A percentile compares a stretch with the other conserved stretches of the same genome.
Evolutionary conservation across 2,329 filamentous ascomycete species (phyloP).

Genomic region (Plectosphaerella cucumerina): DNA sequence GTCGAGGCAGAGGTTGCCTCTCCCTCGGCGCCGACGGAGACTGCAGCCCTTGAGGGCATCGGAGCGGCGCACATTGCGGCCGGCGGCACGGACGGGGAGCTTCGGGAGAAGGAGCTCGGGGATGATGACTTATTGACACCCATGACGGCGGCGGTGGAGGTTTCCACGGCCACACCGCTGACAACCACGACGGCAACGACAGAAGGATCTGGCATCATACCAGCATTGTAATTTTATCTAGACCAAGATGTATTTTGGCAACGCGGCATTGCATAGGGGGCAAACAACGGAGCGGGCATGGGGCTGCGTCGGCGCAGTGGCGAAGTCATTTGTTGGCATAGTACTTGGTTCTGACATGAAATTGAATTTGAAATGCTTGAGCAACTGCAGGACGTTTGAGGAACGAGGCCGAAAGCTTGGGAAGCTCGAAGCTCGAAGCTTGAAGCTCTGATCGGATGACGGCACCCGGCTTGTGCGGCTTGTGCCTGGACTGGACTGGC

Average conservation of each 20-base stretch:
- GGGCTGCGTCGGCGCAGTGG: background rate
- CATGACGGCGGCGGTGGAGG: background rate
- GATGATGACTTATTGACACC: slow-evolving; percentile 7
- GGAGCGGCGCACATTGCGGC: slow-evolving; percentile 16
- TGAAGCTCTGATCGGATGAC: too few species aligned
- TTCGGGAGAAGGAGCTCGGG: slow-evolving; percentile 10
- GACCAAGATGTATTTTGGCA: slow-evolving; percentile 1
- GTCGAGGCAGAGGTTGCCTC: too few species aligned
- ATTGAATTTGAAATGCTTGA: background rate
- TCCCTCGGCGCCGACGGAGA: background rate
- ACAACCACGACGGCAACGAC: slow-evolving; percentile 5
- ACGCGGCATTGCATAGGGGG: slow-evolving; percentile 4
- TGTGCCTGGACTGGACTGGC: too few species aligned
- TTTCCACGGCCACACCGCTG: background rate
- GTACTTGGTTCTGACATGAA: background rate
- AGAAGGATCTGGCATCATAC: slow-evolving; percentile 1
- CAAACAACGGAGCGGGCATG: background rate
- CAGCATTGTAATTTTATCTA: slow-evolving; percentile 1
- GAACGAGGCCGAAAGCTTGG: too few species aligned
- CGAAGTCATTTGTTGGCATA: background rate
- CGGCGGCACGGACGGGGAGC: slow-evolving; percentile 10
- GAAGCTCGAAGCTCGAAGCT: too few species aligned
- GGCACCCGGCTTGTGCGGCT: too few species aligned
- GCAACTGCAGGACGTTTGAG: background rate
- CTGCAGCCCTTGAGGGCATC: slow-evolving; percentile 17